phyloP scores from a whole-genome alignment of 345 rosid species.

The Rhodamnia rubescens region DNA sequence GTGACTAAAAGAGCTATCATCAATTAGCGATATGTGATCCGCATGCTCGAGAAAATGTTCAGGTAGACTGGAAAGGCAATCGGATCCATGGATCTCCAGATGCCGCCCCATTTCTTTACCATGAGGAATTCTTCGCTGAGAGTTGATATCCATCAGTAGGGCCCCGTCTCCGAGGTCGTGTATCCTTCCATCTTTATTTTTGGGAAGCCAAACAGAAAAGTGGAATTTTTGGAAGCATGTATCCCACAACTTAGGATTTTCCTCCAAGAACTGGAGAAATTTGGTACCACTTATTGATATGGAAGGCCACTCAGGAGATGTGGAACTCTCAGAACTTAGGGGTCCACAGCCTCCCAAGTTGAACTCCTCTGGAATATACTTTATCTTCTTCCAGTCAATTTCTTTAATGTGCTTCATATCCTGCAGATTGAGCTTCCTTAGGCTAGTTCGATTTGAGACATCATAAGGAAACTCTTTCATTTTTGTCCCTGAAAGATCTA shows the following conservation, averaged over 20 bases:
- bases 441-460: neutral
- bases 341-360: neutral
- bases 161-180: neutral
- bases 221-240: neutral
- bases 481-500: slow-evolving; percentile 1
- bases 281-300: neutral
- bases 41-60: slow-evolving; percentile 7
- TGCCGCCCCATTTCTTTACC: neutral
- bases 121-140: neutral
- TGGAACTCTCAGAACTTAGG: neutral
- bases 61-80: neutral
- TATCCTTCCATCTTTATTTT: neutral
- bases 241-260: neutral
- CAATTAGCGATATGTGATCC: slow-evolving; percentile 17
- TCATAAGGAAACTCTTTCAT: neutral
- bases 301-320: neutral
- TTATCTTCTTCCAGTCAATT: slow-evolving; percentile 1
- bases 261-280: slow-evolving; percentile 7
- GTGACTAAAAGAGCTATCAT: slow-evolving; percentile 5
- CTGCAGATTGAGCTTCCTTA: neutral
- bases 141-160: slow-evolving; percentile 8
- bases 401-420: neutral
- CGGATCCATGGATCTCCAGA: slow-evolving; percentile 22
- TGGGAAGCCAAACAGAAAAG: slow-evolving; percentile 1
- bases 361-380: neutral